Conservation (phyloP, 2,329 filamentous ascomycete species). For the Fusarium nygamai region DNA sequence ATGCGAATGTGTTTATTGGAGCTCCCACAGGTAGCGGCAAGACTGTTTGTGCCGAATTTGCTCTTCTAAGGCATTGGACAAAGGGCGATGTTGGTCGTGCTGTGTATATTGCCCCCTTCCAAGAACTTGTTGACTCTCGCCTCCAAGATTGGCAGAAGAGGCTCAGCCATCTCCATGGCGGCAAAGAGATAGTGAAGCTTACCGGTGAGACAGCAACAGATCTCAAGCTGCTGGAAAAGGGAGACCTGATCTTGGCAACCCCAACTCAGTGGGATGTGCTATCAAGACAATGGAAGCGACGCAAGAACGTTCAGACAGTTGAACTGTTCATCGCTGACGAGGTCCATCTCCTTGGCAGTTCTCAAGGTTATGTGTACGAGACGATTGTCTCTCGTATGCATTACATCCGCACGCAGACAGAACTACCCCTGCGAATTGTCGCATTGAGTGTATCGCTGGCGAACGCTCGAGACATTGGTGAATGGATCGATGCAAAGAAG, state of each 20-base stretch:
- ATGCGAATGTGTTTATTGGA: constrained; percentile 93
- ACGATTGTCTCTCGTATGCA: constrained; percentile 98
- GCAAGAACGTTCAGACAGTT: constrained; percentile 93
- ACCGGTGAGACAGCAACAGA: constrained; percentile 93
- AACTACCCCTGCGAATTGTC: constrained; percentile 85
- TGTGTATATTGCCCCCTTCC: constrained; percentile 94
- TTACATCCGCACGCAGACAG: constrained; percentile 89
- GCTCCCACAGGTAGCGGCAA: constrained; percentile 96
- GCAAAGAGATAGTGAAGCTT: constrained; percentile 91
- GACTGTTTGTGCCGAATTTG: constrained; percentile 95
- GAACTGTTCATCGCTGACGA: constrained; percentile 95
- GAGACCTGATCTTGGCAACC: constrained; percentile 91
- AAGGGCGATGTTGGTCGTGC: constrained; percentile 70
- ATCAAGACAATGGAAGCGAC: constrained; percentile 94
- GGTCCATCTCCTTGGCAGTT: constrained; percentile 89
- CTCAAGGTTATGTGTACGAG: constrained; percentile 90
- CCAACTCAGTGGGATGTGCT: constrained; percentile 96
- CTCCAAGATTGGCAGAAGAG: constrained; percentile 87
- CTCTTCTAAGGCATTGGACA: constrained; percentile 87
- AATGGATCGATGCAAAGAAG: constrained; percentile 98
- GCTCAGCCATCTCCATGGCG: constrained; percentile 76
- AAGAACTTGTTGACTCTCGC: constrained; percentile 87
- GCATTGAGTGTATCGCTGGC: constrained; percentile 91
- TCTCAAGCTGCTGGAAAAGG: constrained; percentile 85
- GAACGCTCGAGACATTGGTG: constrained; percentile 92